These are phyloP conservation scores for Corymbia maculata DNA, from an alignment of 345 rosid genomes.

Conservation along the genomic window DNA sequence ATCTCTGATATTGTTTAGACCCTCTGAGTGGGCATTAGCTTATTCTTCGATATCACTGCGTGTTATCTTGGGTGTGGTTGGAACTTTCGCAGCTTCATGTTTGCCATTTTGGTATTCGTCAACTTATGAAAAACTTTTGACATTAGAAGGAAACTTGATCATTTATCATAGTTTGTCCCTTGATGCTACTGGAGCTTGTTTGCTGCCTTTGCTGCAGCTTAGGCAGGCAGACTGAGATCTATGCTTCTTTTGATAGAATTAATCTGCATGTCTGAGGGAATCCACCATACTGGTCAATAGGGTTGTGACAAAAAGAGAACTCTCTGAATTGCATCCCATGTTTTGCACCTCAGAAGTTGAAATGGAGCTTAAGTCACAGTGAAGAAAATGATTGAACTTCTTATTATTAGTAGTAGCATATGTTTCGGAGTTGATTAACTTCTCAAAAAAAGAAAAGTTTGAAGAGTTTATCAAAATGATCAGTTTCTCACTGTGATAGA, in stretches of 20 bases:
- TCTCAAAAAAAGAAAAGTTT: background rate
- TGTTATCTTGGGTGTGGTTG: background rate
- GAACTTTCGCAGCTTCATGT: background rate
- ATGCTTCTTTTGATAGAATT: background rate
- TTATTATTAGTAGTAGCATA: background rate
- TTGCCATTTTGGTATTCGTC: background rate
- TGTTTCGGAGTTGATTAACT: background rate
- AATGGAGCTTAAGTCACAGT: background rate
- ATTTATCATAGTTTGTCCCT: background rate
- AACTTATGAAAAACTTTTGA: background rate
- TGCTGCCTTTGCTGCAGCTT: background rate
- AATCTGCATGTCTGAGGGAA: background rate
- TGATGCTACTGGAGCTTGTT: background rate
- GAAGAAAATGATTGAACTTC: background rate
- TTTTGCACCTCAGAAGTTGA: background rate
- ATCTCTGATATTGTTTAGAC: background rate
- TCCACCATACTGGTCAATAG: background rate
- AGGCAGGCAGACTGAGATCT: background rate
- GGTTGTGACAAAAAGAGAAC: background rate
- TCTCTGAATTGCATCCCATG: background rate
- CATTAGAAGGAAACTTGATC: background rate
- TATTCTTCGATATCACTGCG: background rate
- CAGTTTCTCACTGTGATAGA: background rate
- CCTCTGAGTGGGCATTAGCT: background rate
- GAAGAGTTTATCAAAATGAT: background rate